Conservation (phyloP, 768 basidiomycete species). For the Megacollybia marginata region DNA sequence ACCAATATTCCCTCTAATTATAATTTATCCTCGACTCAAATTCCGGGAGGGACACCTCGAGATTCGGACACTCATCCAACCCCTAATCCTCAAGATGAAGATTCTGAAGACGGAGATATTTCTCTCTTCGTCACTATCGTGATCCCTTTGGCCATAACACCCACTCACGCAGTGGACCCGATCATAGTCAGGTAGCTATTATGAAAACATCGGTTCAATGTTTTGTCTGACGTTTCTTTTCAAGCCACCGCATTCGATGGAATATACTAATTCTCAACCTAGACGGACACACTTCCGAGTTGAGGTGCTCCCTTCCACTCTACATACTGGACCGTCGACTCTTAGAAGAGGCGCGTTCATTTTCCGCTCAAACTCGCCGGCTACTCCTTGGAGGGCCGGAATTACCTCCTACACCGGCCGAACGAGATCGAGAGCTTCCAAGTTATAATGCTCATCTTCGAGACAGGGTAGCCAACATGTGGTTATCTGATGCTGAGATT, state of each 20-base stretch:
- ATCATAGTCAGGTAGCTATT: conserved; percentile 38
- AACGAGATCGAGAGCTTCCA: conserved; percentile 71
- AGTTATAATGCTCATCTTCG: conserved; percentile 86
- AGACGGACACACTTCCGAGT: conserved; percentile 89
- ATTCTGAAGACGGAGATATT: conserved; percentile 34
- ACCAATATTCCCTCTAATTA: background rate
- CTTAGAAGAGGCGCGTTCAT: conserved; percentile 65
- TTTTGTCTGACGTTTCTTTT: no score
- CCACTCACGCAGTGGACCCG: conserved; percentile 71
- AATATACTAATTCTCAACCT: conserved; percentile 71
- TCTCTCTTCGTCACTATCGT: conserved; percentile 53
- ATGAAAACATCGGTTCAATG: no score
- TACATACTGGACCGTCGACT: conserved; percentile 73
- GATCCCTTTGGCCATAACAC: conserved; percentile 55
- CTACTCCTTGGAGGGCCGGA: conserved; percentile 46
- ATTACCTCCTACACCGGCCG: conserved; percentile 33
- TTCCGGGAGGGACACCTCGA: background rate
- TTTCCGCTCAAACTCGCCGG: conserved; percentile 70
- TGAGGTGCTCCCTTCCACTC: conserved; percentile 90
- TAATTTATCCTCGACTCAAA: background rate
- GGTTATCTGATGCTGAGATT: conserved; percentile 53
- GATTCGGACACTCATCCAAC: background rate
- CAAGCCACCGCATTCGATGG: conserved; percentile 73
- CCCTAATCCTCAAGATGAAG: conserved; percentile 14
- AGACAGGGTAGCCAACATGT: conserved; percentile 82